Evolutionary conservation across 805 yeast species (phyloP).

Genomic region (Yamadazyma nakazawae): DNA sequence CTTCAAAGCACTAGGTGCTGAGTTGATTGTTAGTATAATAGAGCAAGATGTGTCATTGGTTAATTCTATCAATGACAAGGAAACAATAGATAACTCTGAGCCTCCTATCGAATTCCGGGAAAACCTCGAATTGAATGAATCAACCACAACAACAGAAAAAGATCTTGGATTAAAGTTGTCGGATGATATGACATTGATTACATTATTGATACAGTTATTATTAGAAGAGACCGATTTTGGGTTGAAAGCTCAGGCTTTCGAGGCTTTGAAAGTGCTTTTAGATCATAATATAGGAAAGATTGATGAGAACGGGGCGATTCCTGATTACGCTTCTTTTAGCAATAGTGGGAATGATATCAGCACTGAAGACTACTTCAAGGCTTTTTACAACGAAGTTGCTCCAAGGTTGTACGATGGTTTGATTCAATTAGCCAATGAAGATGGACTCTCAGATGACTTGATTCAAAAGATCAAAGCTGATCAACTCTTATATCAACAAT

Average conservation of each 20-base stretch:
- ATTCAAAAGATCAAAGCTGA: conserved; percentile 21
- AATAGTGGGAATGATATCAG: conserved; percentile 24
- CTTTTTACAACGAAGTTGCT: conserved; percentile 64
- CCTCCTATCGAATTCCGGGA: conserved; percentile 17
- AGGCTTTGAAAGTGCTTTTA: conserved; percentile 71
- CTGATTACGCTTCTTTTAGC: conserved; percentile 4
- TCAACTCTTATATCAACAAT: conserved; percentile 47
- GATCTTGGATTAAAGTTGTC: conserved; percentile 34
- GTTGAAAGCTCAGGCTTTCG: conserved; percentile 75
- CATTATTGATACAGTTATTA: conserved; percentile 56
- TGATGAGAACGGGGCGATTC: conserved; percentile 12
- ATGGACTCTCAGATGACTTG: conserved; percentile 5
- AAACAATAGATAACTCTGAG: conserved; percentile 27
- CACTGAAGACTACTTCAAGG: conserved; percentile 46
- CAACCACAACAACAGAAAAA: conserved; percentile 6
- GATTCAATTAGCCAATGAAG: conserved; percentile 26
- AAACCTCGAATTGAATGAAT: conserved; percentile 7
- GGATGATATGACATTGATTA: conserved; percentile 57
- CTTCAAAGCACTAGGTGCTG: conserved; percentile 71
- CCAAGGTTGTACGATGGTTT: conserved; percentile 52
- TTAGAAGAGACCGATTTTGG: conserved; percentile 66
- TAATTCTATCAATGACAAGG: conserved; percentile 31
- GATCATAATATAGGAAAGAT: conserved; percentile 48
- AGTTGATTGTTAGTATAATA: conserved; percentile 71
- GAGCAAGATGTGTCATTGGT: conserved; percentile 78